Evolutionary conservation across 805 yeast genomes (phyloP), one percentile per base, ranked within the genome.

Genomic region (Candida vartiovaarae): DNA sequence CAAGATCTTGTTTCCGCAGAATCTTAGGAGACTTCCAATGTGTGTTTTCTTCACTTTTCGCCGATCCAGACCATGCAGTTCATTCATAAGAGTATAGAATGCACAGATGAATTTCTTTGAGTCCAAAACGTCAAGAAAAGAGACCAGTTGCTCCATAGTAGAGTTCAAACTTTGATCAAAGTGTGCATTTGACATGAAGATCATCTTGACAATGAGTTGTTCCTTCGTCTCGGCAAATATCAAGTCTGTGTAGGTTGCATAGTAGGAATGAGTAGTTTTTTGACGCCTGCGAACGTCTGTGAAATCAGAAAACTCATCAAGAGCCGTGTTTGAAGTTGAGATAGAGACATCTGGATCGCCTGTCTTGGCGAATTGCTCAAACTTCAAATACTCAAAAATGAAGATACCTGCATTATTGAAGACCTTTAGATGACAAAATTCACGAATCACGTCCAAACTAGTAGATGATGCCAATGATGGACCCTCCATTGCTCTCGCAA

Each of bases 281-380:
- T 25, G 23, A 6, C 26, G 34, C 15, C 32, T 33, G 11, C 35
- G 34, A 5, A 58, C 48, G 2, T 32, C 36, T 23, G 53, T 59
- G 48, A 58, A 56, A 10, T 47, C 60, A 9, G 43, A 50, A 41
- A 58, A 56, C 4, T 44, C 60, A 34, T 41, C 47, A 9, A 32
- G 36, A 5, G 20, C 7, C 2, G 10, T 20, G 9, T n/a, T 23
- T 2, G 44, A 31, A 3, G 30, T 24, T 5, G 36, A 43, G 3
- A 23, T 8, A 7, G 38, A 29, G 8, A 31, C 39, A 23, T 26
- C 25, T 6, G 25, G 6, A 3, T 34, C 40, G 26, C 32, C 8
- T 4, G n/a, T 38, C 6, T 34, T 6, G 1, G 35, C 15, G 2
- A 54, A 5, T 1, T 23, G 8, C 3, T 43, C 41, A 3, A 43